Base-by-base conservation (phyloP, 306 rosid genomes). In the Vigna trinervia region DNA sequence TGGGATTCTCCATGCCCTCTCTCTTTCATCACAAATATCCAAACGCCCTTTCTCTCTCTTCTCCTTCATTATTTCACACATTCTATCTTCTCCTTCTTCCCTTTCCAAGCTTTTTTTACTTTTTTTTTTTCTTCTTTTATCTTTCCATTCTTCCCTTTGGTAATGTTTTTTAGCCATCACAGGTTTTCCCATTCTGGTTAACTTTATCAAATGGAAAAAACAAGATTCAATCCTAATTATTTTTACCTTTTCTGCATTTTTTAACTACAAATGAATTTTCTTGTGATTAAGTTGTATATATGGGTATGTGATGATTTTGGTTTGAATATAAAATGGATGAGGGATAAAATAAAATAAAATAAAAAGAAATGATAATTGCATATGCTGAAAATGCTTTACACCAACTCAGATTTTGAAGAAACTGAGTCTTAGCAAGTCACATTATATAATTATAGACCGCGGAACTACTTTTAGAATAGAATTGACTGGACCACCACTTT, bases 1-100 rank as follows among this genome's bases (percentile, higher is more conserved):
- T 87, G 87, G 89, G 92, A 91, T 87, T 89, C 94, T 89, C 87
- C 71, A 69, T 76, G 72, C 82, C 45, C 80, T 80, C 81, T 76
- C 84, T 82, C 86, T 82, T 46, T 82, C 83, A 72, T 73, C 86
- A 65, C 81, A 84, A 71, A 34, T 82, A 82, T 87, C 93, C 86
- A 87, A 84, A 87, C 88, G 84, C 3, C 26, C 39, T 20, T 87
- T 82, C 82, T 81, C 88, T 57, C 34, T 67, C 41, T 6, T 61
- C 46, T 34, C 14, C 19, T 85, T 81, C 90, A 86, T 89, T 87
- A 86, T 89, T 89, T 84, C 82, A 66, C 82, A n/a, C 14, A 6
- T 36, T 51, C 39, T 48, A 15, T 15, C 38, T 75, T 61, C 15
- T 2, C 34, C 15, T 43, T 4, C 54, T 71, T 70, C 17, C 41